Conservation (phyloP, 2,329 filamentous ascomycete species). For the Penicillium psychrosexuale region DNA sequence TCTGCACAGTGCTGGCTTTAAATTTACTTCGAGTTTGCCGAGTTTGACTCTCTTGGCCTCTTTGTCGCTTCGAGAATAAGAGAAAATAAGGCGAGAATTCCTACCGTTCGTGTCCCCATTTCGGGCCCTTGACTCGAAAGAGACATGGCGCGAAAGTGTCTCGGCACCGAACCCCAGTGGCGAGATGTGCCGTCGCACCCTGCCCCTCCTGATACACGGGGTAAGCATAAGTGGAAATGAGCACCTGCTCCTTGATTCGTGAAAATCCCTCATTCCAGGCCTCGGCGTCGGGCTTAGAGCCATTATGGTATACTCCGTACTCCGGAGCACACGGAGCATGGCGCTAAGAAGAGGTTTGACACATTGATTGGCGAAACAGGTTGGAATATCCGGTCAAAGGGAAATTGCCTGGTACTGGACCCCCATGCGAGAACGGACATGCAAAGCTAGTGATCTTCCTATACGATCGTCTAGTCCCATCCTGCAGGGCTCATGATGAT, state of each 20-base stretch:
- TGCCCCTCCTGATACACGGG: constrained; percentile 14
- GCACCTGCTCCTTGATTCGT: constrained; percentile 1
- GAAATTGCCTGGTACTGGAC: not conserved
- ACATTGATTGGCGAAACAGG: not conserved
- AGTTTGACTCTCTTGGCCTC: not conserved
- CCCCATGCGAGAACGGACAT: not conserved
- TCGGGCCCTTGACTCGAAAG: constrained; percentile 18
- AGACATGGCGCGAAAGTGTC: constrained; percentile 9
- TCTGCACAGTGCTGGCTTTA: not conserved
- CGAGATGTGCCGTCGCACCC: not conserved
- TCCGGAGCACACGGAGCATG: not conserved
- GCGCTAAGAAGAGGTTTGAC: not conserved
- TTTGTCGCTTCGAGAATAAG: not conserved
- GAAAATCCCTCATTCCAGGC: constrained; percentile 6
- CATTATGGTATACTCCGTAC: not conserved
- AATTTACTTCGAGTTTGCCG: no score
- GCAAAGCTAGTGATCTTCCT: constrained; percentile 3
- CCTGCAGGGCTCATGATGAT: constrained; percentile 11
- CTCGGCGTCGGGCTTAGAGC: not conserved
- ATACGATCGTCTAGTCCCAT: constrained; percentile 11
- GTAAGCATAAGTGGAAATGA: constrained; percentile 3
- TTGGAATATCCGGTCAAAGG: not conserved
- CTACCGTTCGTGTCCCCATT: not conserved
- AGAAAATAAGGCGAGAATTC: not conserved
- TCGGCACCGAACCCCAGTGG: constrained; percentile 8